Evolutionary conservation across 257 asterid species (phyloP).

Genomic region (Solanum appendiculatum): DNA sequence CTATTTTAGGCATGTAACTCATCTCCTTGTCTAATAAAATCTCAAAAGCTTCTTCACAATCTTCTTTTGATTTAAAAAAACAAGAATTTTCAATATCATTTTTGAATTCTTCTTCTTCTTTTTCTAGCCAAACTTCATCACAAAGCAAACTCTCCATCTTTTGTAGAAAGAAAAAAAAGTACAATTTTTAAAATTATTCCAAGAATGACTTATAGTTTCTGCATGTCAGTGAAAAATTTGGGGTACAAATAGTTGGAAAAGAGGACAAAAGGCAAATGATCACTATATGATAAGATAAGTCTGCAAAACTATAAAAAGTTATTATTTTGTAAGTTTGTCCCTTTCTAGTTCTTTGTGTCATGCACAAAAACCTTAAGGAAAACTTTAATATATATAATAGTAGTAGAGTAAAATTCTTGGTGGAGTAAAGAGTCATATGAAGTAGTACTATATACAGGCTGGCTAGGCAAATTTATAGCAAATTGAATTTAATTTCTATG

Average conservation of each 20-base stretch:
- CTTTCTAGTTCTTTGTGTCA: background rate
- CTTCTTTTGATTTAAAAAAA: conserved; percentile 11
- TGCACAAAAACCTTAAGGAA: background rate
- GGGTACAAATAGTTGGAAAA: background rate
- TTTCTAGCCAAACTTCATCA: conserved; percentile 41
- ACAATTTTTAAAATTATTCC: background rate
- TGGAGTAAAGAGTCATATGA: background rate
- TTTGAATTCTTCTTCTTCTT: background rate
- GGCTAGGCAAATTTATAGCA: background rate
- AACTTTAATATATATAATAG: background rate
- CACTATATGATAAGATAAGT: background rate
- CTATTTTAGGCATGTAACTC: conserved; percentile 24
- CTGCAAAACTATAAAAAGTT: background rate
- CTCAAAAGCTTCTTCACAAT: conserved; percentile 27
- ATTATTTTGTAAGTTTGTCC: background rate
- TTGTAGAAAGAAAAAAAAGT: background rate
- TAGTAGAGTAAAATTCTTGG: background rate
- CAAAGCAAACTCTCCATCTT: conserved; percentile 46
- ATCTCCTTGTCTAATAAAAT: conserved; percentile 30
- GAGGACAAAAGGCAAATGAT: background rate
- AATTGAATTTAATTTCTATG: background rate
- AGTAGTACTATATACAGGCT: background rate
- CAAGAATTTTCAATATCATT: background rate
- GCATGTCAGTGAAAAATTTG: background rate
- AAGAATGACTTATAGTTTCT: background rate